A percentile compares a stretch with the other conserved stretches of the same genome.
phyloP scores from a whole-genome alignment of 164 flowering plant species.

The Kingdonia uniflora region DNA sequence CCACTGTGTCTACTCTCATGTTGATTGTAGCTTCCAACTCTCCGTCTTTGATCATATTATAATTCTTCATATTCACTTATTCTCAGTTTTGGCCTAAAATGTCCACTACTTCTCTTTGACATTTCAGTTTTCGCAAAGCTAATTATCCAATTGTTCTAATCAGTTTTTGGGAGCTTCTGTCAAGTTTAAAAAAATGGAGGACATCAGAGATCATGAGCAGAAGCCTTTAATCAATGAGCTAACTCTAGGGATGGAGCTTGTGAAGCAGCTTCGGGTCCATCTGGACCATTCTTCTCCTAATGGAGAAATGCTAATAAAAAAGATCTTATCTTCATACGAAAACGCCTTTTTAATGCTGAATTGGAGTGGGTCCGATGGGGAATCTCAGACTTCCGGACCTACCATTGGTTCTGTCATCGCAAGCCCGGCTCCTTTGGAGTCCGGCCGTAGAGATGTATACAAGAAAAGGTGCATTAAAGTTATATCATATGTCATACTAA shows the following conservation, averaged over 20 bases:
- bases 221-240: slow-evolving; percentile 49
- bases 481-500: too few species aligned
- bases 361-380: slow-evolving; percentile 22
- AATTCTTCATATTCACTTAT: too few species aligned
- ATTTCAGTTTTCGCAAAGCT: too few species aligned
- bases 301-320: slow-evolving; percentile 30
- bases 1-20: too few species aligned
- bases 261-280: slow-evolving; percentile 41
- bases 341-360: slow-evolving; percentile 49
- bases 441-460: slow-evolving; percentile 19
- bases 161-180: too few species aligned
- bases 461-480: slow-evolving; percentile 57
- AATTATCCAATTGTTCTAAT: too few species aligned
- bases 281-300: slow-evolving; percentile 29
- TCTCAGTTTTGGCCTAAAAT: too few species aligned
- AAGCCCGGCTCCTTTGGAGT: slow-evolving; percentile 43
- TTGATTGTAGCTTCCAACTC: background rate
- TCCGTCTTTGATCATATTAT: background rate
- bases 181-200: slow-evolving; percentile 39
- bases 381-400: slow-evolving; percentile 10
- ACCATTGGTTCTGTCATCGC: slow-evolving; percentile 30
- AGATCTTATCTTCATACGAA: slow-evolving; percentile 45
- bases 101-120: too few species aligned
- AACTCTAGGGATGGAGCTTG: slow-evolving; percentile 49
- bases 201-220: slow-evolving; percentile 28